These are phyloP conservation scores for Stylosanthes scabra DNA, from an alignment of 331 rosid genomes.

Conservation along the genomic window DNA sequence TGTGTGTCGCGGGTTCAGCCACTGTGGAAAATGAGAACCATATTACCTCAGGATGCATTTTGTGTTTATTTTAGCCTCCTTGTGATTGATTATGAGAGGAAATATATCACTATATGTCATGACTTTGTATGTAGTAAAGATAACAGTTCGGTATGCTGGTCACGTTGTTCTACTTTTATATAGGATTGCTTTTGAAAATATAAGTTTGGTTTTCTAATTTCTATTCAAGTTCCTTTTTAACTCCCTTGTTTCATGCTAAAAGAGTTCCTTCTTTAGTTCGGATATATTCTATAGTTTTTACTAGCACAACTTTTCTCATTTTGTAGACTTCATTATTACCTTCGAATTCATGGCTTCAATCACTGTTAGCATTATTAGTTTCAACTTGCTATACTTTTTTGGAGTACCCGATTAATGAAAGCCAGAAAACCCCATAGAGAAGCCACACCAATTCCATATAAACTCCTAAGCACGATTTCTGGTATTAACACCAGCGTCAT, in stretches of 20 bases:
- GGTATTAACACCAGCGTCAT: too few species aligned
- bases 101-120: slow-evolving; percentile 39
- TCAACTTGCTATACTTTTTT: too few species aligned
- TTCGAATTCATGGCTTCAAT: background rate
- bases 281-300: slow-evolving; percentile 20
- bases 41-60: slow-evolving; percentile 39
- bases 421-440: too few species aligned
- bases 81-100: slow-evolving; percentile 42
- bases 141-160: slow-evolving; percentile 41
- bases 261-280: slow-evolving; percentile 5
- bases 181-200: slow-evolving; percentile 39
- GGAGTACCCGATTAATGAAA: too few species aligned
- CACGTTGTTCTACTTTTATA: slow-evolving; percentile 29
- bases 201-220: slow-evolving; percentile 39
- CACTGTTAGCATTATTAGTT: background rate
- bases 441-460: too few species aligned
- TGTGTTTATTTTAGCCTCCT: slow-evolving; percentile 42
- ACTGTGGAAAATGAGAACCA: slow-evolving; percentile 49
- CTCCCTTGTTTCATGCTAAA: background rate
- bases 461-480: too few species aligned
- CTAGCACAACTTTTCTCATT: background rate
- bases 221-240: slow-evolving; percentile 20
- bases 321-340: background rate
- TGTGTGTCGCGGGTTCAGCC: slow-evolving; percentile 49
- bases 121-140: slow-evolving; percentile 55